Conservation (phyloP, 192 early-diverging fungal species). For the Backusella parvicylindrica region DNA sequence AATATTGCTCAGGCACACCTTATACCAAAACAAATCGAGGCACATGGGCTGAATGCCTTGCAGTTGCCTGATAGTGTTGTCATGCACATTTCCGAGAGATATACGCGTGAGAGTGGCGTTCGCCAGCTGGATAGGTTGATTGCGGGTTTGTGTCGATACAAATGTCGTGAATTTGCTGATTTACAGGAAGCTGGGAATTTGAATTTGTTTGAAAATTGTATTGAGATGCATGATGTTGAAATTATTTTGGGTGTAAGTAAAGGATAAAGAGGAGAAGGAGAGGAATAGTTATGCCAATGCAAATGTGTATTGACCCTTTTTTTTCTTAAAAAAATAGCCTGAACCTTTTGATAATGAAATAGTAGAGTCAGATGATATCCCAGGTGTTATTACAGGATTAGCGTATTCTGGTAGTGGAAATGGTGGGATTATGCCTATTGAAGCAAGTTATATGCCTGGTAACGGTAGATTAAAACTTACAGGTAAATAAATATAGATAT, state of each 20-base stretch:
- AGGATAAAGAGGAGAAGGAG: background rate
- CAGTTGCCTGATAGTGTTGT: slow-evolving; percentile 54
- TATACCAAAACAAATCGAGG: slow-evolving; percentile 66
- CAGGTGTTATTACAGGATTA: slow-evolving; percentile 79
- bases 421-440: slow-evolving; percentile 76
- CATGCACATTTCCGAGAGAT: slow-evolving; percentile 62
- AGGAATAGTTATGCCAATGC: background rate
- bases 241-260: slow-evolving; percentile 60
- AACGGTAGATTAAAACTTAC: slow-evolving; percentile 67
- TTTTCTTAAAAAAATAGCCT: slow-evolving; percentile 19
- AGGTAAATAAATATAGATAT: slow-evolving; percentile 27
- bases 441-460: slow-evolving; percentile 76
- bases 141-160: slow-evolving; percentile 61
- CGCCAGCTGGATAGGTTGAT: slow-evolving; percentile 72
- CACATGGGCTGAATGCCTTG: slow-evolving; percentile 57
- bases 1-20: slow-evolving; percentile 71
- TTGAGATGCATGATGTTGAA: slow-evolving; percentile 50
- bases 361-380: slow-evolving; percentile 44
- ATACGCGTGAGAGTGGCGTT: slow-evolving; percentile 82
- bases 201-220: slow-evolving; percentile 40
- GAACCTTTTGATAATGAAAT: slow-evolving; percentile 62
- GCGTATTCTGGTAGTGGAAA: slow-evolving; percentile 72
- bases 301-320: slow-evolving; percentile 9
- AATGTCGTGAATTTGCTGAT: slow-evolving; percentile 67
- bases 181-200: slow-evolving; percentile 39